Conservation (phyloP, 2,329 filamentous ascomycete genomes). For the Colletotrichum liaoningense region DNA sequence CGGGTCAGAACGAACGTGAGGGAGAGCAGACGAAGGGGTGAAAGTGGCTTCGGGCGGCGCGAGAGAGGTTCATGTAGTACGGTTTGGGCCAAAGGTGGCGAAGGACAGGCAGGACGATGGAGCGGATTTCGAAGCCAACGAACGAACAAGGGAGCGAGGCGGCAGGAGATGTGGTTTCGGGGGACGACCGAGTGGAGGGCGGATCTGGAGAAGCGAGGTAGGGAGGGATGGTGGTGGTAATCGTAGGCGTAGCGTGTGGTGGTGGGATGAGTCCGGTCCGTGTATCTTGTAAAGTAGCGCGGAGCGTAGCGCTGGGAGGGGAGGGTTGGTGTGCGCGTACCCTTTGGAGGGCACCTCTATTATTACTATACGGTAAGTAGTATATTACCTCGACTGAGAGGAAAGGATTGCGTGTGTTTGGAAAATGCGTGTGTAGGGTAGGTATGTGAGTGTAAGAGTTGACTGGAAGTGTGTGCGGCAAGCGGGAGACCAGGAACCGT, state of each 20-base stretch:
- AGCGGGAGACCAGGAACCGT: slow-evolving; percentile 22
- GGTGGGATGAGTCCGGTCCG: slow-evolving; percentile 4
- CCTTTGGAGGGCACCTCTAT: not conserved
- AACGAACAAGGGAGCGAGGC: slow-evolving; percentile 19
- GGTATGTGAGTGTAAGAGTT: not conserved
- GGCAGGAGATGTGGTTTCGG: slow-evolving; percentile 13
- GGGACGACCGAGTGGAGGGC: slow-evolving; percentile 13
- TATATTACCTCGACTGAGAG: not conserved
- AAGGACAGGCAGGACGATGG: slow-evolving; percentile 21
- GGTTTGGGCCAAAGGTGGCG: slow-evolving; percentile 30
- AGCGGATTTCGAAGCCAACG: not conserved
- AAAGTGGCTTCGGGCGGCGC: slow-evolving; percentile 31
- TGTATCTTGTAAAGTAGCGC: slow-evolving; percentile 12
- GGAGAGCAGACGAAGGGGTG: slow-evolving; percentile 14
- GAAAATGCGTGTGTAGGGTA: not conserved
- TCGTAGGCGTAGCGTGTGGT: not conserved
- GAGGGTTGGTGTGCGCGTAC: not conserved
- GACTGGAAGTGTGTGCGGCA: not conserved
- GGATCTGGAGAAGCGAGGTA: slow-evolving; percentile 1
- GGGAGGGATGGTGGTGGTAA: slow-evolving; percentile 7
- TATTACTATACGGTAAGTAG: not conserved
- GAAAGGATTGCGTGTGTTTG: slow-evolving; percentile 2
- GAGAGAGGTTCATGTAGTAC: slow-evolving; percentile 31
- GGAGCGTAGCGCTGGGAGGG: not conserved
- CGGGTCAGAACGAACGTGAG: slow-evolving; percentile 17